Conservation (phyloP, 1,284 basidiomycete genomes). For the Microbotryum violaceum region DNA sequence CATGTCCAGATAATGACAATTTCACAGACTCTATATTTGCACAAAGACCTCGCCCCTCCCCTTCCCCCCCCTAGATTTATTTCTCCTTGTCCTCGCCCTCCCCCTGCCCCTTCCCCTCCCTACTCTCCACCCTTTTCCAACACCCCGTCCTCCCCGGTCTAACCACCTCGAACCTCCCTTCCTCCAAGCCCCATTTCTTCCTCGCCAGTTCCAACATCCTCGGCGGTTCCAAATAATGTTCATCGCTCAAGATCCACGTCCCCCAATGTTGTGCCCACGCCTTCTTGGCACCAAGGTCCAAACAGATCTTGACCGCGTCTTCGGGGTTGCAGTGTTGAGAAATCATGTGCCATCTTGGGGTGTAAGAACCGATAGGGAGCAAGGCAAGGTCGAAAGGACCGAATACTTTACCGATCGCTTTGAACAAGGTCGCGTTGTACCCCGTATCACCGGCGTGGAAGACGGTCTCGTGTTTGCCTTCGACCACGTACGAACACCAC, state of each 20-base stretch:
- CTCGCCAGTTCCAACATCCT: conserved; percentile 16
- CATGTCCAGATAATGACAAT: too few species aligned
- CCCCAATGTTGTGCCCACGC: conserved; percentile 44
- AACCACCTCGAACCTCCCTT: conserved; percentile 7
- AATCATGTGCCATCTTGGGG: conserved; percentile 38
- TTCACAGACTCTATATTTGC: too few species aligned
- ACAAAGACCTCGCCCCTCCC: too few species aligned
- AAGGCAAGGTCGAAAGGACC: conserved; percentile 37
- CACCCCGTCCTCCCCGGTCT: conserved; percentile 4
- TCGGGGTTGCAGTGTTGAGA: conserved; percentile 44
- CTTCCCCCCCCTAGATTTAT: too few species aligned
- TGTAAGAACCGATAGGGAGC: conserved; percentile 39
- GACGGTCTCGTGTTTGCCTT: conserved; percentile 17
- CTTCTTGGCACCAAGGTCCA: conserved; percentile 32
- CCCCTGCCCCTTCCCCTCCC: too few species aligned
- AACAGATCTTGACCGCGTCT: conserved; percentile 43
- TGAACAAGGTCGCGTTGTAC: conserved; percentile 36
- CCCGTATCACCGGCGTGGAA: conserved; percentile 42
- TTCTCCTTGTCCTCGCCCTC: too few species aligned
- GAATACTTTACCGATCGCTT: conserved; percentile 36
- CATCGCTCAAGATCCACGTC: conserved; percentile 47
- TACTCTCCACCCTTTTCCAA: too few species aligned
- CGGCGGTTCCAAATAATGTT: conserved; percentile 30
- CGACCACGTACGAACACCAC: conserved; percentile 44
- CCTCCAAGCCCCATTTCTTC: not conserved